These are phyloP conservation scores for Vickermania ingenoplastis DNA, from an alignment of 208 protist genomes.

Conservation along the genomic window DNA sequence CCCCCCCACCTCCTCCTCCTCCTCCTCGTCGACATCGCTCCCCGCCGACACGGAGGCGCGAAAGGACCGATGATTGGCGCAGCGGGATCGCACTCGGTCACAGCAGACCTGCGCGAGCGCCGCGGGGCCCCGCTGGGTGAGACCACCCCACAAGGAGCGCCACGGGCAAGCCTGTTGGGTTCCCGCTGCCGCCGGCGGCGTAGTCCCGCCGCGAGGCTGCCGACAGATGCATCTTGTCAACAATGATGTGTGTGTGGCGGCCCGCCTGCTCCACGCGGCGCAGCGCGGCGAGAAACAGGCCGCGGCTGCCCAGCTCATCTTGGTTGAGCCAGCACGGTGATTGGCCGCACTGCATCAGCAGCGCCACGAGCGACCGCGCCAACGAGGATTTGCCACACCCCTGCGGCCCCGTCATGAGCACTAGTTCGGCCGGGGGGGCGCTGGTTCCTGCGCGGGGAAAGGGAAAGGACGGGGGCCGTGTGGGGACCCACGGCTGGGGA, in stretches of 20 bases:
- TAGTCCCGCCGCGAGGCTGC: constrained; percentile 41
- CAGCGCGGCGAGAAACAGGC: constrained; percentile 43
- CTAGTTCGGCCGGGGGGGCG: constrained; percentile 14
- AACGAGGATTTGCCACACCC: constrained; percentile 81
- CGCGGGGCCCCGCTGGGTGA: neutral
- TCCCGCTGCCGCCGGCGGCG: constrained; percentile 27
- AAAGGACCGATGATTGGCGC: constrained; percentile 51
- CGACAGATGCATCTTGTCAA: constrained; percentile 83
- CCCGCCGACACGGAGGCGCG: neutral
- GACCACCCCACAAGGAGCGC: constrained; percentile 25
- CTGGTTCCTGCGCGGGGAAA: neutral
- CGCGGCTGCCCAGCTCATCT: constrained; percentile 52
- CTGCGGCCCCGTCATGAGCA: constrained; percentile 68
- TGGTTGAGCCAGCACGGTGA: constrained; percentile 76
- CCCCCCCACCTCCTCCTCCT: too few species aligned
- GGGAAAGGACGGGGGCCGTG: neutral
- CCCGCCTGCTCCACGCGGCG: constrained; percentile 18
- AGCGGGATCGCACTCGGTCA: constrained; percentile 43
- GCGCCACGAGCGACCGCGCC: constrained; percentile 39
- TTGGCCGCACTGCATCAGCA: constrained; percentile 41
- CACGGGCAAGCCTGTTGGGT: constrained; percentile 46
- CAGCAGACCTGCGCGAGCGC: constrained; percentile 42
- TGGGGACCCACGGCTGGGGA: too few species aligned
- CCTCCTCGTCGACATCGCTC: neutral
- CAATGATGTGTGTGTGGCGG: constrained; percentile 55